A percentile compares a stretch with the other conserved stretches of the same genome.
phyloP scores from a whole-genome alignment of 1,284 basidiomycete genomes.

The Mycosarcoma mackinlayi region DNA sequence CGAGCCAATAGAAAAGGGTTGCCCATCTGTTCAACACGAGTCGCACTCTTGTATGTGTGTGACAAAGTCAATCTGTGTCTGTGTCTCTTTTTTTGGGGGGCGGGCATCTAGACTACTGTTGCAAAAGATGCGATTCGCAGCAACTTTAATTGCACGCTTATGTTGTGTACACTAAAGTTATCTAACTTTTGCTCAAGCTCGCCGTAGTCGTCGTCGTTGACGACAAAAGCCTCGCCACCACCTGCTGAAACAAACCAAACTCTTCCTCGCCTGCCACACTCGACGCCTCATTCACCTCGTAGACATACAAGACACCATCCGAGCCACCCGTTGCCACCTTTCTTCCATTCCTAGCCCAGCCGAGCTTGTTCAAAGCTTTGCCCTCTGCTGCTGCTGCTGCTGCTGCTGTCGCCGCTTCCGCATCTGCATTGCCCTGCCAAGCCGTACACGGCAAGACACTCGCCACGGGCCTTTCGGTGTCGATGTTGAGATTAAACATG shows the following conservation, averaged over 20 bases:
- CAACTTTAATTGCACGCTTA: too few relatives aligned
- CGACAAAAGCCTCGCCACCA: slow-evolving; percentile 32
- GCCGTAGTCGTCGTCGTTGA: not conserved
- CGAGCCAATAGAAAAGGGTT: too few relatives aligned
- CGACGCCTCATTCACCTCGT: slow-evolving; percentile 71
- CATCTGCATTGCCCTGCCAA: too few relatives aligned
- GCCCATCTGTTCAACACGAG: too few relatives aligned
- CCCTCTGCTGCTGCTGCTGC: not conserved
- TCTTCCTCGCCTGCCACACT: slow-evolving; percentile 52
- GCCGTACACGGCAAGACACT: slow-evolving; percentile 5
- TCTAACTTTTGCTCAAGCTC: not conserved
- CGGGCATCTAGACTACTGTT: too few relatives aligned
- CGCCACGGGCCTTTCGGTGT: slow-evolving; percentile 76
- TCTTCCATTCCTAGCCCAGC: slow-evolving; percentile 90
- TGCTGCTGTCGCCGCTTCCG: not conserved
- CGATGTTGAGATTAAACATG: slow-evolving; percentile 92
- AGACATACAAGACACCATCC: slow-evolving; percentile 91
- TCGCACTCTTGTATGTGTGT: too few relatives aligned
- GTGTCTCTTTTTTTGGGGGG: too few relatives aligned
- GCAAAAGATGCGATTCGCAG: too few relatives aligned
- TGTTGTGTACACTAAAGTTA: not conserved
- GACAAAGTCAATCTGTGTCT: too few relatives aligned
- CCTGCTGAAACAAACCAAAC: slow-evolving; percentile 42
- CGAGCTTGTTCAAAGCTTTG: slow-evolving; percentile 87
- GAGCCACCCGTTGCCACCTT: slow-evolving; percentile 87